Evolutionary conservation across 768 basidiomycete species (phyloP), one percentile per base, ranked within the genome.

Genomic region (Tephrocybe sp.): DNA sequence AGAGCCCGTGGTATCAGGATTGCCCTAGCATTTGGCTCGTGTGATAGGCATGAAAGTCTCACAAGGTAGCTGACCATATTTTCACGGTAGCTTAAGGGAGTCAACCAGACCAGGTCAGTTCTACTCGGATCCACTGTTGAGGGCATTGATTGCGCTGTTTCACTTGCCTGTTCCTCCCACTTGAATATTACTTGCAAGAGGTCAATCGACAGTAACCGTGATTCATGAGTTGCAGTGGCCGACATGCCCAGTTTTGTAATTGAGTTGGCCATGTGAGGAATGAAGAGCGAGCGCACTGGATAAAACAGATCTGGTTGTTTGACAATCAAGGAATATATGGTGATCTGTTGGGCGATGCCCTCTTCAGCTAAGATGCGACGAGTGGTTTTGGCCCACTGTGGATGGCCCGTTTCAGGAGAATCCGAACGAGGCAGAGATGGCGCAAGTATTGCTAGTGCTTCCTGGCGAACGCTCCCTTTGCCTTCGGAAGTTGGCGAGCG

Each of bases 21-120:
- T 22, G 68, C 66, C 54, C 71, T 68, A 5, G 71, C 68, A 5
- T 76, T 67, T n/a, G 75, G 75, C 48, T 87, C 83, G 49, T 82
- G 75, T 1, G 78, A 69, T 26, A 81, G 78, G 13, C 91, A 91
- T 8, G 90, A 85, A 40, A 98, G 77, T 41, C 96, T 87, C n/a
- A 99, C 85, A 31, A 99, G 79, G 68, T 94, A 97, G 72, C 92
- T 94, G 56, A 98, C 88, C 71, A 97, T 89, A 52, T 86, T 87
- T 68, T 98, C 96, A 23, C 92, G 82, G 50, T 92, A 84, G 17
- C 78, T 76, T 23, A 89, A 70, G 2, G 95, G 92, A 0, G 89
- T 90, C 17, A 80, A 67, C 91, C 92, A 95, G 32, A 62, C 49
- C 40, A 64, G 54, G 40, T 68, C 68, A 35, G 60, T 57, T 8